Evolutionary conservation across 2,329 filamentous ascomycete genomes (phyloP).

Genomic region (Beauveria varroae): DNA sequence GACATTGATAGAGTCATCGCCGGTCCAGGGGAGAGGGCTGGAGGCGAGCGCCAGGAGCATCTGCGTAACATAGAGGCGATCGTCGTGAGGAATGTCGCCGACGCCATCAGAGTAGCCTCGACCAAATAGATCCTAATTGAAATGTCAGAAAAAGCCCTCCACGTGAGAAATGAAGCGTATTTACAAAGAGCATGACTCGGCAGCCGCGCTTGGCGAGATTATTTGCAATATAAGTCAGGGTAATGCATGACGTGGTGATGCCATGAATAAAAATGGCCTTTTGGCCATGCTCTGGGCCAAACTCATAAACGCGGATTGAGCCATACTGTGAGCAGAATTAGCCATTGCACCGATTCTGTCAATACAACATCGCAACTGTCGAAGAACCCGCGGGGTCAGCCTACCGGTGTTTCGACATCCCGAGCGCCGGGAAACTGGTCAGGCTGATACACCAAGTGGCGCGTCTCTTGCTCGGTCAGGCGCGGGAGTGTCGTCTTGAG

Average conservation of each 20-base stretch:
- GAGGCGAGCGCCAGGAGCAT: constrained; percentile 64
- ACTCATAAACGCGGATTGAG: constrained; percentile 72
- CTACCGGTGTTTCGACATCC: constrained; percentile 61
- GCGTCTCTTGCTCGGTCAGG: constrained; percentile 28
- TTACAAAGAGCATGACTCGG: constrained; percentile 71
- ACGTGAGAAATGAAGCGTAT: constrained; percentile 13
- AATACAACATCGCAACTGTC: not conserved
- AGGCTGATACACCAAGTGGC: constrained; percentile 49
- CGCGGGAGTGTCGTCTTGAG: constrained; percentile 32
- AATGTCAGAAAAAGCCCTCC: not conserved
- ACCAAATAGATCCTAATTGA: constrained; percentile 56
- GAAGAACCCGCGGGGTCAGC: constrained; percentile 15
- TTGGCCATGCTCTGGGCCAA: constrained; percentile 63
- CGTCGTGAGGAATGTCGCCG: constrained; percentile 60
- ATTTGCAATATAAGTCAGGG: constrained; percentile 59
- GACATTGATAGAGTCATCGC: constrained; percentile 50
- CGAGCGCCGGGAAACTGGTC: constrained; percentile 65
- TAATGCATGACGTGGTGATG: constrained; percentile 74
- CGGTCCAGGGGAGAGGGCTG: constrained; percentile 62
- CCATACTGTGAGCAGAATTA: constrained; percentile 47
- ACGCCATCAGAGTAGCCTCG: constrained; percentile 61
- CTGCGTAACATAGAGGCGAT: constrained; percentile 65
- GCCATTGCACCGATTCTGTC: not conserved
- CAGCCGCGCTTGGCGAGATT: constrained; percentile 61
- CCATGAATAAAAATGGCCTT: constrained; percentile 77